Base-by-base conservation (phyloP, 2,329 filamentous ascomycete species). In the Esteya vermicola region DNA sequence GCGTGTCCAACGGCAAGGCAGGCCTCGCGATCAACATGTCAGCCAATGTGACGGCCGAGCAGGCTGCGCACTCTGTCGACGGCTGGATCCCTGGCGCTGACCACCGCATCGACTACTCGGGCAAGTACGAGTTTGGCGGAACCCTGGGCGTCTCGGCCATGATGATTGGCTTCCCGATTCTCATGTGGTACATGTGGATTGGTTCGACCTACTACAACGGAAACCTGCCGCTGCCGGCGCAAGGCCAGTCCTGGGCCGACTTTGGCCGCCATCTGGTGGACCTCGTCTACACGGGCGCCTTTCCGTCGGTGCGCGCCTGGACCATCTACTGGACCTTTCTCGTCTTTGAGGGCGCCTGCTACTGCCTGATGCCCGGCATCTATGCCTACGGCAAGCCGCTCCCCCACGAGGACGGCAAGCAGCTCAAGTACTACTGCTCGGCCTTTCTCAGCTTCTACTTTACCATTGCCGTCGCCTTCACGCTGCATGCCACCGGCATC, bases 131-230 rank as follows among this genome's bases (percentile, higher is more conserved):
- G 57, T 98, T 96, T 55, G 89, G 89, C 47, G 91, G 91, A 43
- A 78, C 84, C 4, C 56, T 71, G n/a, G 89, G 91, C 41, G 81
- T 88, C 32, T 62, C 72, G 14, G 66, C 73, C 49, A 86, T 95
- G 75, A 96, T 96, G 85, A 70, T 86, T 46, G 76, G 81, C 34
- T 98, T 96, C 61, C 91, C 91, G n/a, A 46, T 79, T 28, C 72
- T 98, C 51, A 96, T 96, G 89, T 95, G 85, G 72, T 96, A 95
- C 65, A 94, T 98, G 88, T 96, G 88, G 88, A 79, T 93, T 59
- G 91, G 91, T 38, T 83, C 89, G 26, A 88, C 80, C 37, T 94
- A 89, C 64, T 98, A 95, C 63, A 67, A 85, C 55, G 89, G 89
- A 50, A 78, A 82, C 47, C 68, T 93, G 38, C 91, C 91, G 14